Evolutionary conservation across 352 stramenopile species (phyloP), one percentile per base, ranked within the genome.

Genomic region (Globisporangium apiculatum): DNA sequence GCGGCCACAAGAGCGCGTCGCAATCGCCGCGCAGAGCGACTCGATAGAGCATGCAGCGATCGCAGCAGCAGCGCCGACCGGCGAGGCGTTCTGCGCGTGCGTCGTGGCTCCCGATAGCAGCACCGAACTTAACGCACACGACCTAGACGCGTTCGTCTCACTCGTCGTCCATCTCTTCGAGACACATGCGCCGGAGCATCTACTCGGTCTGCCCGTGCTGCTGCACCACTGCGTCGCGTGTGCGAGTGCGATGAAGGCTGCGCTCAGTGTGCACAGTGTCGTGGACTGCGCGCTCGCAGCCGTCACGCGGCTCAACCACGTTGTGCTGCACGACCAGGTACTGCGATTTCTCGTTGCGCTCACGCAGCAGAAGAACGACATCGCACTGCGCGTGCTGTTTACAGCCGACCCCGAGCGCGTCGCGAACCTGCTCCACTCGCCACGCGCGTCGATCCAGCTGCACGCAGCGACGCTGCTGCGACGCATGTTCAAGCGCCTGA

Each of bases 401-500:
- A 47, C 53, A 0, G 60, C 64, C n/a, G 72, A 79, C 2, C 75
- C 74, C 0, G 77, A 88, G 17, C 72, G 80, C 14, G 65, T 90
- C 1, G 72, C 68, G 0, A 90, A 88, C 45, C 48, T 88, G 8
- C 57, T 87, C 5, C 71, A 85, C 17, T 78, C 78, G 5, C 7
- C 61, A 5, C 64, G 59, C n/a, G 51, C 50, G 1, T 50, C 59
- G 2, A 56, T 83, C 1, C 62, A 86, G 50, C 15, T 72, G 5
- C 60, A 64, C 5, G 66, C 72, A 0, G 56, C 68, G 11, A 77
- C 63, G 3, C 51, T 90, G 0, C 58, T 87, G 9, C 68, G 80
- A 15, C 61, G 80, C 15, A 31, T 90, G 15, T 88, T 86, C 62
- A 90, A 88, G 55, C 63, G 64, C 9, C 53, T 84, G 12, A 86